phyloP scores from a whole-genome alignment of 495 filamentous ascomycete species.

The Sabuloglossum arenarium region DNA sequence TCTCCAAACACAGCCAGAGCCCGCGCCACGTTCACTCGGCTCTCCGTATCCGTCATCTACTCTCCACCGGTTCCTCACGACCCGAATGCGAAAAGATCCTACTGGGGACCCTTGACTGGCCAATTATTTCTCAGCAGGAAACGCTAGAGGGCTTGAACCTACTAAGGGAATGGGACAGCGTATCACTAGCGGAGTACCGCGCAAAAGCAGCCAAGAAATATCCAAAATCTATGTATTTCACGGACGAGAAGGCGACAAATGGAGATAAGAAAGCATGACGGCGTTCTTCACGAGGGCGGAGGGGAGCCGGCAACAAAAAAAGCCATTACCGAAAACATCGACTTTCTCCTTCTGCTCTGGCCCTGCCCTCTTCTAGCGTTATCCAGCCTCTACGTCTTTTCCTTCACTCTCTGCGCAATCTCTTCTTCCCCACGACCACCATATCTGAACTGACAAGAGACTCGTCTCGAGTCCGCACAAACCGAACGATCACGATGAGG shows the following conservation, averaged over 20 bases:
- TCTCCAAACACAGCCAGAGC: slow-evolving; percentile 38
- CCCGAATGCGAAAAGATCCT: slow-evolving; percentile 38
- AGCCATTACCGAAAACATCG: neutral
- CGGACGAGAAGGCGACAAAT: neutral
- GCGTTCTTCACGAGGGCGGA: neutral
- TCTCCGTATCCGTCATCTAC: slow-evolving; percentile 34
- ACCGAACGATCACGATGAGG: neutral
- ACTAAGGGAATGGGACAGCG: slow-evolving; percentile 30
- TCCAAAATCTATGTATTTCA: neutral
- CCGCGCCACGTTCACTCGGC: slow-evolving; percentile 39
- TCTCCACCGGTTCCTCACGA: slow-evolving; percentile 32
- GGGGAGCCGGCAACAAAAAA: neutral
- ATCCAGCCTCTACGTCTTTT: neutral
- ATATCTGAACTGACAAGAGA: neutral
- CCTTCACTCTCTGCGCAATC: neutral
- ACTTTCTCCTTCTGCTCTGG: neutral
- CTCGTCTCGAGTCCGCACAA: neutral
- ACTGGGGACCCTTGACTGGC: slow-evolving; percentile 30
- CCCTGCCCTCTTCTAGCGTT: neutral
- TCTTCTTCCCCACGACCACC: neutral
- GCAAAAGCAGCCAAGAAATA: neutral
- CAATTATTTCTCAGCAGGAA: slow-evolving; percentile 33
- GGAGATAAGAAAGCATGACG: neutral
- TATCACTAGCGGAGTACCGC: neutral
- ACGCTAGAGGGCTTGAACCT: slow-evolving; percentile 36